Evolutionary conservation across 108 stramenopile species (phyloP).

Genomic region (Asterionellopsis glacialis): DNA sequence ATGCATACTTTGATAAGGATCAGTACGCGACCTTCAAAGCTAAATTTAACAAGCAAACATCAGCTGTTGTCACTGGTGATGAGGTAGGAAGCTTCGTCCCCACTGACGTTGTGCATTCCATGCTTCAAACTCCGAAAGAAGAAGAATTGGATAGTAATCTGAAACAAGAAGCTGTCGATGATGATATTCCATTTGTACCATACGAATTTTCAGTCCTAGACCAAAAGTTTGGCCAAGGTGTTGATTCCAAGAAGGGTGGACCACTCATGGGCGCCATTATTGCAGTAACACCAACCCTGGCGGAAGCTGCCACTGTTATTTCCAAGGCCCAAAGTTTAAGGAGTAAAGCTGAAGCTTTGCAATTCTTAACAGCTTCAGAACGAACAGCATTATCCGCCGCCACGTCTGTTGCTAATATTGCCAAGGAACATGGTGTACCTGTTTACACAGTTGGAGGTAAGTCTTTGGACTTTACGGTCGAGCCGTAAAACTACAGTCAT

Average conservation of each 20-base stretch:
- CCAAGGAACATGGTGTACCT: constrained; percentile 56
- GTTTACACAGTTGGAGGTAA: constrained; percentile 68
- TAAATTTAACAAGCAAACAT: constrained; percentile 76
- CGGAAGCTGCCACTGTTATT: constrained; percentile 54
- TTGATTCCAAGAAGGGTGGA: constrained; percentile 46
- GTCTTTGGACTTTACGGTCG: too few species aligned
- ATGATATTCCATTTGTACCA: constrained; percentile 16
- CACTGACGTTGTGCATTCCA: constrained; percentile 53
- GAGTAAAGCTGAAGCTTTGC: constrained; percentile 76
- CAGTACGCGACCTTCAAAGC: constrained; percentile 77
- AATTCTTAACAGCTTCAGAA: constrained; percentile 63
- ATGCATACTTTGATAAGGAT: constrained; percentile 62
- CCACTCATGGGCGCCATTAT: constrained; percentile 75
- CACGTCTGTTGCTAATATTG: constrained; percentile 50
- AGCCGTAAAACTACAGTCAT: too few species aligned
- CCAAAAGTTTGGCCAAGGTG: constrained; percentile 24
- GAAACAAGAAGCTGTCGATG: constrained; percentile 13
- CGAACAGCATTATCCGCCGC: constrained; percentile 59
- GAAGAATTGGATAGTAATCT: constrained; percentile 19
- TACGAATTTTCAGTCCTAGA: constrained; percentile 55
- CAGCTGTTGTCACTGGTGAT: constrained; percentile 72
- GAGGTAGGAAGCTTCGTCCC: constrained; percentile 58
- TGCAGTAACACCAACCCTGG: constrained; percentile 68
- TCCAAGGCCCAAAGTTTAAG: constrained; percentile 48
- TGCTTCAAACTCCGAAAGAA: constrained; percentile 35